These are phyloP conservation scores for Lactarius psammicola DNA, from an alignment of 768 basidiomycete genomes.

Conservation along the genomic window DNA sequence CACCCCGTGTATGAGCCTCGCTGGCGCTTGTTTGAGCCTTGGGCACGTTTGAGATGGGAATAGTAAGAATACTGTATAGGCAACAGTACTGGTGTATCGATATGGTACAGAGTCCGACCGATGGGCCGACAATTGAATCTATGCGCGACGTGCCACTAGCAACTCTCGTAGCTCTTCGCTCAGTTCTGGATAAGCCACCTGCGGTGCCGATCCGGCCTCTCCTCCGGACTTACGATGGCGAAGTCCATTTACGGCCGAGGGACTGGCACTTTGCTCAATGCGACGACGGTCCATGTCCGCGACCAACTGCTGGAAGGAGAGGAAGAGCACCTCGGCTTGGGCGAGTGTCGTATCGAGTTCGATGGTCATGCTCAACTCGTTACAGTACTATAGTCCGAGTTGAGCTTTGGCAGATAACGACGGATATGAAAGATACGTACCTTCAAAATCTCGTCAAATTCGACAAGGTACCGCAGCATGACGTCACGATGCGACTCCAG, in stretches of 20 bases:
- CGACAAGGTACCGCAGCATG: constrained; percentile 90
- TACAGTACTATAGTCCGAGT: constrained; percentile 63
- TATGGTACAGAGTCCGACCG: background rate
- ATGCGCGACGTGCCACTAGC: constrained; percentile 17
- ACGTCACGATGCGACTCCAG: constrained; percentile 95
- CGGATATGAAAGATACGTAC: constrained; percentile 35
- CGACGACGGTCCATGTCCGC: constrained; percentile 84
- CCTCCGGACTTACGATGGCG: constrained; percentile 37
- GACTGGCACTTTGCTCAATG: constrained; percentile 47
- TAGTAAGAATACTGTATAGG: background rate
- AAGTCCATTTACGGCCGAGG: constrained; percentile 33
- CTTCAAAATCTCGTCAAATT: constrained; percentile 86
- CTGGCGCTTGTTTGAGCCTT: too few relatives aligned
- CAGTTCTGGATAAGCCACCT: constrained; percentile 22
- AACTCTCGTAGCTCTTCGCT: constrained; percentile 27
- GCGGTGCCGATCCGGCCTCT: background rate
- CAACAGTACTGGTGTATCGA: background rate
- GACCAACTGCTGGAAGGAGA: constrained; percentile 85
- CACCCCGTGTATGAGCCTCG: too few relatives aligned
- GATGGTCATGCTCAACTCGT: constrained; percentile 94
- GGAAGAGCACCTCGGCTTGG: constrained; percentile 95
- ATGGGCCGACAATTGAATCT: background rate
- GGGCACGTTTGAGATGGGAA: background rate
- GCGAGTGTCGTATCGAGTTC: constrained; percentile 94
- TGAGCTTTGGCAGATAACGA: background rate